Percentiles rank a stretch among this genome's conserved stretches.
Conservation (phyloP, 2,329 filamentous ascomycete species). For the Blastomyces emzantsi region DNA sequence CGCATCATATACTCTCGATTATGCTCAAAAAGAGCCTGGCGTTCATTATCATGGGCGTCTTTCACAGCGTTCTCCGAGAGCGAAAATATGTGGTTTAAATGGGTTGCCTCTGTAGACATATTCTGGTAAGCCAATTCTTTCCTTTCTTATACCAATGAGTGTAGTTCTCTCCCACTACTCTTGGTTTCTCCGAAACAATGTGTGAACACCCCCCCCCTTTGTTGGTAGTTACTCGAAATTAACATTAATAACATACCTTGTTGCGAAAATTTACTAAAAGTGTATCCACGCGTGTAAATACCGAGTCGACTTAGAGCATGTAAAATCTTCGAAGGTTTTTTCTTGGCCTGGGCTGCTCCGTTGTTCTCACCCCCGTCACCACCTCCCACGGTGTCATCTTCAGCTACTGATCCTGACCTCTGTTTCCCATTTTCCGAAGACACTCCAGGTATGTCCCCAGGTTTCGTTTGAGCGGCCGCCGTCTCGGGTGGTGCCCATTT, state of each 20-base stretch:
- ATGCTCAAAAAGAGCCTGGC: conserved; percentile 63
- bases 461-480: conserved; percentile 22
- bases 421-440: conserved; percentile 11
- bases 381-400: conserved; percentile 25
- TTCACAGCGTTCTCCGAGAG: conserved; percentile 56
- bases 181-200: background rate
- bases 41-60: conserved; percentile 50
- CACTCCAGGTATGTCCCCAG: conserved; percentile 15
- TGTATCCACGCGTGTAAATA: conserved; percentile 78
- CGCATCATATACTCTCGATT: conserved; percentile 78
- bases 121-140: background rate
- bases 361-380: background rate
- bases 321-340: conserved; percentile 55
- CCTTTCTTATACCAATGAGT: background rate
- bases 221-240: background rate
- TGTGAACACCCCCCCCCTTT: background rate
- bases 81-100: conserved; percentile 56
- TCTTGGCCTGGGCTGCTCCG: conserved; percentile 27
- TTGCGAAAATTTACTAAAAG: conserved; percentile 63
- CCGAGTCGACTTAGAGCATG: conserved; percentile 64
- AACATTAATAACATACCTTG: conserved; percentile 42
- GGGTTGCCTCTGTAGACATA: conserved; percentile 33
- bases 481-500: conserved; percentile 51
- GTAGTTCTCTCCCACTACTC: background rate
- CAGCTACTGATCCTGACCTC: conserved; percentile 32